Evolutionary conservation across 805 yeast species (phyloP), one percentile per base, ranked within the genome.

Genomic region (Saccharomyces jurei): DNA sequence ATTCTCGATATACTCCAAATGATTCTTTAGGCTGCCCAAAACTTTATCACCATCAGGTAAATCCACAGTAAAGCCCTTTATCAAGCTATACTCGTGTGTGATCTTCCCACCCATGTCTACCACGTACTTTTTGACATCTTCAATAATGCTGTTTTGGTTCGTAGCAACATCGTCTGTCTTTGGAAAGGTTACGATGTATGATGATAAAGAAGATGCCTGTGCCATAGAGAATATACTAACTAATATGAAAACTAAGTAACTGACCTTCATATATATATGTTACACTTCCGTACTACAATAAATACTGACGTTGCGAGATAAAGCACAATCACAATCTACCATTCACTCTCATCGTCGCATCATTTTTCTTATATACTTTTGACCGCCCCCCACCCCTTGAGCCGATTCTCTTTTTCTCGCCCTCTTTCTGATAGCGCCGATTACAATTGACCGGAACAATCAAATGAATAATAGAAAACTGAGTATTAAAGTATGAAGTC

Each of bases 31-130:
- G 26, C 58, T 60, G 6, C 63, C 55, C 14, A 72, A 55, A 4
- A 54, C 61, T 11, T 61, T 60, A 26, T 65, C 64, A 13, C 11
- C 17, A 6, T 30, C 30, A 11, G 79, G 77, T 5, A 77, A 56
- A 4, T 68, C 67, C 53, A 77, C 70, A 6, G 80, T 70, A 63
- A 79, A 78, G 0, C 83, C 83, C 53, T 77, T 74, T 46, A 79
- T 65, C 11, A 78, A 69, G 2, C 74, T 71, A 64, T 77, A 79
- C 55, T 78, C 81, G 58, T 77, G 78, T 17, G 75, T 74, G 50
- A 80, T 72, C 17, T 57, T 60, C 3, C 80, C 83, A 6, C 81
- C 81, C 6, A 75, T 55, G 11, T 64, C 61, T 44, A 64, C 58
- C 28, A 79, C 68, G 31, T 69, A 60, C 11, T 63, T 53, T 50